These are phyloP conservation scores for Vachellia collinsii DNA, from an alignment of 306 rosid genomes.

Conservation along the genomic window DNA sequence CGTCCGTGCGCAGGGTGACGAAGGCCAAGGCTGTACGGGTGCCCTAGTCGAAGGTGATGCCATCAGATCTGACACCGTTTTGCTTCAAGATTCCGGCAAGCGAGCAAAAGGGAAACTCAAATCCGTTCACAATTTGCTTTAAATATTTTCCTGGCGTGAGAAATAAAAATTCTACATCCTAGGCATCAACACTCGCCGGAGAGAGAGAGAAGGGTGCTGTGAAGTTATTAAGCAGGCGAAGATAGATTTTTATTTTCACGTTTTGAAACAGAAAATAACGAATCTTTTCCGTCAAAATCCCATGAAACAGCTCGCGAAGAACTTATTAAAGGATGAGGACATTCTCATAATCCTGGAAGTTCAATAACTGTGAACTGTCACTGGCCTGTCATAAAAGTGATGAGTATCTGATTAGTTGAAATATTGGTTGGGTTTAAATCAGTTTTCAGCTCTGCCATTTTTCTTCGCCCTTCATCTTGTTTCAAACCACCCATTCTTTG, in stretches of 20 bases:
- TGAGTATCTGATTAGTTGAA: background rate
- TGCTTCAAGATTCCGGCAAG: too few relatives aligned
- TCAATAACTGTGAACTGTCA: background rate
- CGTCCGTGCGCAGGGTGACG: conserved; percentile 93
- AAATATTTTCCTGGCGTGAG: too few relatives aligned
- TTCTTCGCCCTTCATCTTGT: background rate
- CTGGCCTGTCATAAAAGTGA: background rate
- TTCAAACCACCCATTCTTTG: background rate
- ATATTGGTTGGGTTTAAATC: background rate
- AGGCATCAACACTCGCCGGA: too few relatives aligned
- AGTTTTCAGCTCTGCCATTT: background rate
- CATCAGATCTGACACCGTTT: conserved; percentile 66
- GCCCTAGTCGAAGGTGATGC: conserved; percentile 78
- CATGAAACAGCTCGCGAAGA: background rate
- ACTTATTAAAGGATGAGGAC: background rate
- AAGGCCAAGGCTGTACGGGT: conserved; percentile 94
- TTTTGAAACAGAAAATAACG: too few relatives aligned
- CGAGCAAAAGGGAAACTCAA: too few relatives aligned
- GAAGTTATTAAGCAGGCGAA: too few relatives aligned
- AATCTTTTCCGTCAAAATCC: background rate
- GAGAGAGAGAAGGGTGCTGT: too few relatives aligned
- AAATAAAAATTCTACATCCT: too few relatives aligned
- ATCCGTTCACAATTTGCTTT: too few relatives aligned
- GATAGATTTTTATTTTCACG: too few relatives aligned
- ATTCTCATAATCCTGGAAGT: background rate